A percentile compares a stretch with the other conserved stretches of the same genome.
Evolutionary conservation across 1,284 basidiomycete species (phyloP).

Genomic region (Sanguinoderma infundibulare): DNA sequence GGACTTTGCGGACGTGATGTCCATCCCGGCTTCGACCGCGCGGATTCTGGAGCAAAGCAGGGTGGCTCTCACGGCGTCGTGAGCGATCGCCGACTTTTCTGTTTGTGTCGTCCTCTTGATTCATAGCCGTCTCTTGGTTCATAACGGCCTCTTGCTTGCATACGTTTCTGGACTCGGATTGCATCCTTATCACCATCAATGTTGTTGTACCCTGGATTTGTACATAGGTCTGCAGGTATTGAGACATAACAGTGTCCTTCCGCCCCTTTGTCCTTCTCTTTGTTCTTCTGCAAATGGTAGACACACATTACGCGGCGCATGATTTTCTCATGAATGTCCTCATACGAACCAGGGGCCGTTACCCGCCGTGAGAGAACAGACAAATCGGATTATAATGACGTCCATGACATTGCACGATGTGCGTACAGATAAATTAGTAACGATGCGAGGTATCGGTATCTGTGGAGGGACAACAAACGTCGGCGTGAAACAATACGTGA

Average conservation of each 20-base stretch:
- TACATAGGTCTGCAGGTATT: no score
- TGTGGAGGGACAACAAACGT: not conserved
- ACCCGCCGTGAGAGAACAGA: not conserved
- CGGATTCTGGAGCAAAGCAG: constrained; percentile 27
- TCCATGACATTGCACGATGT: not conserved
- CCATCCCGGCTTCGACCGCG: constrained; percentile 28
- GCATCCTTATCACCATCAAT: no score
- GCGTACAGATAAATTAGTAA: not conserved
- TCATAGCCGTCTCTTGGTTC: not conserved
- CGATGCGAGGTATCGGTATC: not conserved
- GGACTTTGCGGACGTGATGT: constrained; percentile 31
- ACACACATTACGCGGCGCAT: no score
- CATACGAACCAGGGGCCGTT: no score
- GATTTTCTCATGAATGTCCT: no score
- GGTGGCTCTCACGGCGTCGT: no score
- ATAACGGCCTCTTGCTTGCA: no score
- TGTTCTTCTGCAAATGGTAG: no score
- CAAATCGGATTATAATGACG: not conserved
- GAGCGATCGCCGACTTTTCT: no score
- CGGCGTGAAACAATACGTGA: not conserved
- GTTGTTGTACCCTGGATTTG: no score
- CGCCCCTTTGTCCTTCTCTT: no score
- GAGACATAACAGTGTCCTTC: no score
- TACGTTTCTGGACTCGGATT: not conserved
- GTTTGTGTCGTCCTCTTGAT: constrained; percentile 1